These are phyloP conservation scores for Aspergillus funiculosus DNA, from an alignment of 495 filamentous ascomycete genomes.

Conservation along the genomic window DNA sequence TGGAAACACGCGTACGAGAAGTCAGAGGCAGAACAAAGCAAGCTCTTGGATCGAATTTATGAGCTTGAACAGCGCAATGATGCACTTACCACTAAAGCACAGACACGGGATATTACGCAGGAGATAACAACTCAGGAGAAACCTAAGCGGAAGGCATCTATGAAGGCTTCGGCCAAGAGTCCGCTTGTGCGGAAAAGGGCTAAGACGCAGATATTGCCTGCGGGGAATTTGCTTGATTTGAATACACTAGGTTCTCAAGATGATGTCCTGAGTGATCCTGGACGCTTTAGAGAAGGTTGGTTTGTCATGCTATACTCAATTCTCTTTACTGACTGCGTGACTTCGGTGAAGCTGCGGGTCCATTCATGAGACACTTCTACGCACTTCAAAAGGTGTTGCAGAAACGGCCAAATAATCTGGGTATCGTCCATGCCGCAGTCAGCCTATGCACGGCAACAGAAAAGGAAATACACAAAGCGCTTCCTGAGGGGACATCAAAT, in stretches of 20 bases:
- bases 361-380: conserved; percentile 33
- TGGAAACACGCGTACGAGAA: conserved; percentile 47
- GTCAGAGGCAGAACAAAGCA: conserved; percentile 41
- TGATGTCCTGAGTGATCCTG: not conserved
- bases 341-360: conserved; percentile 8
- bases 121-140: conserved; percentile 4
- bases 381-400: conserved; percentile 30
- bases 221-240: not conserved
- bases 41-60: conserved; percentile 37
- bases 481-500: conserved; percentile 3
- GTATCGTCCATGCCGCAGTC: conserved; percentile 22
- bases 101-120: conserved; percentile 1
- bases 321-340: not conserved
- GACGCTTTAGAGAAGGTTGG: conserved; percentile 13
- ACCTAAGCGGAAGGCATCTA: conserved; percentile 26
- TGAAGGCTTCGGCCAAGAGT: conserved; percentile 2
- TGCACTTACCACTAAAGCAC: conserved; percentile 21
- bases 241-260: not conserved
- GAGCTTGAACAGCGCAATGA: conserved; percentile 37
- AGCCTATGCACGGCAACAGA: conserved; percentile 27
- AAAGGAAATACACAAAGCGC: conserved; percentile 16
- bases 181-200: conserved; percentile 18
- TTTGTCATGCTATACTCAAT: not conserved
- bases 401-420: conserved; percentile 19
- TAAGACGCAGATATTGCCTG: conserved; percentile 17